phyloP scores from a whole-genome alignment of 176 grass and related monocot species.

The Puccinellia tenuiflora region DNA sequence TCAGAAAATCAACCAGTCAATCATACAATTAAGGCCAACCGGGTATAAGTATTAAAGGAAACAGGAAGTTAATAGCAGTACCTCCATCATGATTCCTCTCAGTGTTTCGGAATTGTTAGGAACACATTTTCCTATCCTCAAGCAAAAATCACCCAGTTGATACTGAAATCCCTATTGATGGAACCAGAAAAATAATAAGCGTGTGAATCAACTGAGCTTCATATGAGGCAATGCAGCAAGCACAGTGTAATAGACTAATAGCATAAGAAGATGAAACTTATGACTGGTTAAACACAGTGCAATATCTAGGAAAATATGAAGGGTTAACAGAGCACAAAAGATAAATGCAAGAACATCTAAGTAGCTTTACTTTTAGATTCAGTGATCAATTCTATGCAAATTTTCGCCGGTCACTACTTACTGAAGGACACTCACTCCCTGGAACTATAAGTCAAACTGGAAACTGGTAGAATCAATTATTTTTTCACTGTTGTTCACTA shows the following conservation, averaged over 20 bases:
- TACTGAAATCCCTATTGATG: conserved; percentile 71
- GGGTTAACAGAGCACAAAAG: not conserved
- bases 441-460: not conserved
- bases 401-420: not conserved
- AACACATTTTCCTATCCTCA: conserved; percentile 91
- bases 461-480: not conserved
- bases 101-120: conserved; percentile 59
- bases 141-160: conserved; percentile 75
- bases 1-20: not conserved
- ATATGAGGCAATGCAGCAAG: not conserved
- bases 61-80: conserved; percentile 5
- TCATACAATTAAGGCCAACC: not conserved
- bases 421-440: not conserved
- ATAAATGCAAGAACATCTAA: not conserved
- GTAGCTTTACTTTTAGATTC: not conserved
- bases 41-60: not conserved
- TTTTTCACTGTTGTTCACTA: not conserved
- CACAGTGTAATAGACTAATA: not conserved
- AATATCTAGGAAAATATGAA: not conserved
- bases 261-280: not conserved
- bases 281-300: too few species aligned
- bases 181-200: not conserved
- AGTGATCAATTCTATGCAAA: not conserved
- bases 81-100: conserved; percentile 96
- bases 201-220: conserved; percentile 11